Percentiles rank a stretch among this genome's conserved stretches.
phyloP scores from a whole-genome alignment of 2,329 filamentous ascomycete genomes.

The Pestalotiopsis fici region DNA sequence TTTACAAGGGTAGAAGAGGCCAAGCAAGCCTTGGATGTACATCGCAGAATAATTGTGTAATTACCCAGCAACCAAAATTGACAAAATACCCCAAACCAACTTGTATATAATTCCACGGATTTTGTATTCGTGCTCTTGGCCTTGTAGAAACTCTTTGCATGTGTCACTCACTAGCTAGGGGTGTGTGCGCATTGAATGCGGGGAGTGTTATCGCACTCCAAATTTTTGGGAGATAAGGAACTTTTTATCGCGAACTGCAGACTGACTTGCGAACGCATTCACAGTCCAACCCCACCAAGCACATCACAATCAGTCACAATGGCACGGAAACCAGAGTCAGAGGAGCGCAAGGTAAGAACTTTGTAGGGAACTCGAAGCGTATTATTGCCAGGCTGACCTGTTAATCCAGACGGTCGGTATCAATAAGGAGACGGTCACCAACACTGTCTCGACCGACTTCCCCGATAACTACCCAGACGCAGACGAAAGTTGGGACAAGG shows the following conservation, averaged over 20 bases:
- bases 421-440: conserved; percentile 85
- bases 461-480: conserved; percentile 90
- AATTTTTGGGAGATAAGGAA: conserved; percentile 20
- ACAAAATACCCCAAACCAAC: background rate
- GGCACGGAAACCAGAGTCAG: conserved; percentile 26
- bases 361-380: background rate
- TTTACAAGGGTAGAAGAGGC: background rate
- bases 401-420: conserved; percentile 73
- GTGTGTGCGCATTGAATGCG: conserved; percentile 12
- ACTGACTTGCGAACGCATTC: conserved; percentile 1
- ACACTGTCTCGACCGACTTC: conserved; percentile 88
- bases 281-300: conserved; percentile 22
- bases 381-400: conserved; percentile 14
- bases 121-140: background rate
- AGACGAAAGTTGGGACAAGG: conserved; percentile 77
- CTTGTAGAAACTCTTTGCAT: background rate
- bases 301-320: conserved; percentile 21
- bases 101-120: background rate
- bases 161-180: conserved; percentile 13
- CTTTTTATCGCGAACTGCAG: conserved; percentile 13
- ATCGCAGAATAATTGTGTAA: background rate
- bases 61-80: background rate
- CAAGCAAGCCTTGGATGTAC: background rate
- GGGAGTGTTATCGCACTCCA: conserved; percentile 11
- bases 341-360: conserved; percentile 26